phyloP scores from a whole-genome alignment of 805 yeast species.

The Sungouiozyma intestinalis region DNA sequence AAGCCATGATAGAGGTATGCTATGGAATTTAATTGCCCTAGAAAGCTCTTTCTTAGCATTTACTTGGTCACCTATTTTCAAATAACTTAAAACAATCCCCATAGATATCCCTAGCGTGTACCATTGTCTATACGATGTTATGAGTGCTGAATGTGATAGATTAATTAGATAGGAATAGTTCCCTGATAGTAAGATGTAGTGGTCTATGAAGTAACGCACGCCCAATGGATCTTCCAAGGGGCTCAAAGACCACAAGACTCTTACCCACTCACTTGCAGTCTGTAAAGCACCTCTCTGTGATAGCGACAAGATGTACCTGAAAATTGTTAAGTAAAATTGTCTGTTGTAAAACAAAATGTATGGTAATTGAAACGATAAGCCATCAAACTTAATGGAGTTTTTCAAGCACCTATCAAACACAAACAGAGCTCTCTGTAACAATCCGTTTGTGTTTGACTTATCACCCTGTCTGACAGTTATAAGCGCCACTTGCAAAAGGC shows the following conservation, averaged over 20 bases:
- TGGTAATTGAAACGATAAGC: slow-evolving; percentile 55
- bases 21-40: slow-evolving; percentile 45
- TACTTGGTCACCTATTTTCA: slow-evolving; percentile 31
- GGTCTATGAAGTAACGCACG: slow-evolving; percentile 72
- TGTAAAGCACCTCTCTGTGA: slow-evolving; percentile 68
- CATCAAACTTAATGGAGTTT: slow-evolving; percentile 45
- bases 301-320: slow-evolving; percentile 58
- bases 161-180: slow-evolving; percentile 55
- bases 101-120: slow-evolving; percentile 61
- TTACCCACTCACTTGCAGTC: slow-evolving; percentile 71
- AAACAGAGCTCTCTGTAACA: slow-evolving; percentile 67
- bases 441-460: slow-evolving; percentile 53
- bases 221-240: slow-evolving; percentile 83
- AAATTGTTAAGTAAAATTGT: slow-evolving; percentile 62
- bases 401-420: slow-evolving; percentile 68
- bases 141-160: slow-evolving; percentile 45
- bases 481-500: slow-evolving; percentile 69
- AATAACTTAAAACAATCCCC: slow-evolving; percentile 54
- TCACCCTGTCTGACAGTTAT: slow-evolving; percentile 71
- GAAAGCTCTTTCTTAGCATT: slow-evolving; percentile 40
- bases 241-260: slow-evolving; percentile 53
- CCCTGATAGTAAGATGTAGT: slow-evolving; percentile 56
- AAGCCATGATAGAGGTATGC: slow-evolving; percentile 34
- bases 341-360: slow-evolving; percentile 67
- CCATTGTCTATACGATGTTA: slow-evolving; percentile 53